phyloP scores from a whole-genome alignment of 179 eudicot genomes.

The Pouteria campechiana region DNA sequence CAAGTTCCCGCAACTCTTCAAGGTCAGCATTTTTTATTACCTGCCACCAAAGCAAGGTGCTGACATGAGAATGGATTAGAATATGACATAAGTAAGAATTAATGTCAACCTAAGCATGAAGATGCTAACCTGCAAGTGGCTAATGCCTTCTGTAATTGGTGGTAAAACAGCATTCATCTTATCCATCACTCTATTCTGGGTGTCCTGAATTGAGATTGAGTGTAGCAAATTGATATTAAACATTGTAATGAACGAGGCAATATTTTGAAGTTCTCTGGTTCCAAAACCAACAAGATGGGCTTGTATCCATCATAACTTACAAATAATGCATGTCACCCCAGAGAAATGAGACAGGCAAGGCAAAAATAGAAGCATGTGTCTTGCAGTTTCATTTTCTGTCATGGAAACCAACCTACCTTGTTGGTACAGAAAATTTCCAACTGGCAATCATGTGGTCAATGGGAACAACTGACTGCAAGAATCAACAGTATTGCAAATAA shows the following conservation, averaged over 20 bases:
- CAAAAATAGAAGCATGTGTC: background rate
- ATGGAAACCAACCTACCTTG: too few relatives aligned
- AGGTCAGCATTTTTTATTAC: constrained; percentile 77
- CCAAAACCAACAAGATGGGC: too few relatives aligned
- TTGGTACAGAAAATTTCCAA: too few relatives aligned
- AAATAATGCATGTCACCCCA: background rate
- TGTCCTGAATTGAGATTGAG: constrained; percentile 35
- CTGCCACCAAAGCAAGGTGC: too few relatives aligned
- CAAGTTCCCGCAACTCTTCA: constrained; percentile 81
- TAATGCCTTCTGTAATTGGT: constrained; percentile 66
- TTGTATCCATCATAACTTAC: too few relatives aligned
- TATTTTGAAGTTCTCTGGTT: too few relatives aligned
- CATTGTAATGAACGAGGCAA: too few relatives aligned
- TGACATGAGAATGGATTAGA: background rate
- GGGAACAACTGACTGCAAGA: background rate
- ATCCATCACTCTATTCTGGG: constrained; percentile 40
- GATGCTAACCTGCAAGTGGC: constrained; percentile 71
- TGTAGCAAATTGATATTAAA: background rate
- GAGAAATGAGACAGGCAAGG: background rate
- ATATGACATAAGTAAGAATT: background rate
- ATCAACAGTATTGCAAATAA: constrained; percentile 6
- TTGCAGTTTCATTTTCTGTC: too few relatives aligned
- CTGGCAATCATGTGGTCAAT: too few relatives aligned
- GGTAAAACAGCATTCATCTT: constrained; percentile 63
- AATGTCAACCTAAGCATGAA: background rate